phyloP scores from a whole-genome alignment of 2,329 filamentous ascomycete species.

The Calonectria naviculata region DNA sequence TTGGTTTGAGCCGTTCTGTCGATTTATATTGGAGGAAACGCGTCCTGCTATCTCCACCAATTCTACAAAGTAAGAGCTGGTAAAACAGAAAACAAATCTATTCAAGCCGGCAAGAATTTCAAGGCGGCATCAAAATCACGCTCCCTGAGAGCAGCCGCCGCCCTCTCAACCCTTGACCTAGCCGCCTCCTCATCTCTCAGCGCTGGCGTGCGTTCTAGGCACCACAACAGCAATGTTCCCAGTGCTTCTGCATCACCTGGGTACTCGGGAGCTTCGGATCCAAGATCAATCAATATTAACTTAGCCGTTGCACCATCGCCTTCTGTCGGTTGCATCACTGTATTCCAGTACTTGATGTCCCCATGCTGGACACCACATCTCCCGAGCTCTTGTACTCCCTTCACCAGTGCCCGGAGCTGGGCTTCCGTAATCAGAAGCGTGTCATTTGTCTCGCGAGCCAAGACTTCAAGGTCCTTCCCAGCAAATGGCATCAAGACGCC shows the following conservation, averaged over 20 bases:
- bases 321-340: background rate
- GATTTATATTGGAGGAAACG: too few species aligned
- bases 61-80: too few species aligned
- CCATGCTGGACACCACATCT: background rate
- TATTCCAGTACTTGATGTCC: background rate
- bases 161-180: too few species aligned
- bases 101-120: too few species aligned
- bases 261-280: background rate
- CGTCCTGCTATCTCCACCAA: too few species aligned
- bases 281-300: background rate
- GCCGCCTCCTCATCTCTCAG: background rate
- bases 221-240: background rate
- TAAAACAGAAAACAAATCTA: too few species aligned
- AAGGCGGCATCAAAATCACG: too few species aligned
- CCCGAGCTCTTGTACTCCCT: background rate
- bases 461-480: background rate
- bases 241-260: background rate
- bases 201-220: background rate
- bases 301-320: background rate
- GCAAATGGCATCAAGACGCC: background rate
- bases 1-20: too few species aligned
- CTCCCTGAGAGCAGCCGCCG: too few species aligned
- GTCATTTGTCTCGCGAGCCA: background rate
- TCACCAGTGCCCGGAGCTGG: background rate
- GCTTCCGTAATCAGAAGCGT: background rate